Evolutionary conservation across 2,329 filamentous ascomycete species (phyloP), one percentile per base, ranked within the genome.

Genomic region (Penicillium sp.): DNA sequence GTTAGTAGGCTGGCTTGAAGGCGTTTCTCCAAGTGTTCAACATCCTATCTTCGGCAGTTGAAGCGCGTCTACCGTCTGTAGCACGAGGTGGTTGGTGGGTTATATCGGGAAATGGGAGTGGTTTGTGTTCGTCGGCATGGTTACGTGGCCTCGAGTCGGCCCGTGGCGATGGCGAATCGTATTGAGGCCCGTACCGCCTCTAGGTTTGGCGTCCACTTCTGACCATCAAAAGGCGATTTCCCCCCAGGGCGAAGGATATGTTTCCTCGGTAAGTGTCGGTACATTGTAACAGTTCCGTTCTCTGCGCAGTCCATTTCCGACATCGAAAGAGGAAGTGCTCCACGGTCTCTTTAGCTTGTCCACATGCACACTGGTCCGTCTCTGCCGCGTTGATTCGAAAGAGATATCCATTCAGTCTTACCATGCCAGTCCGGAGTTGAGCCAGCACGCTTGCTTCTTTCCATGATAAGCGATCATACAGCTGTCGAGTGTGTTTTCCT

Each of bases 21-120:
- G 62, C 61, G 60, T 63, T 72, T 71, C 67, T 70, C 52, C 59
- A 73, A 72, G 67, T 71, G 61, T 72, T 72, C 62, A 70, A 68
- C 60, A 67, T 73, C 67, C 68, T 70, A 71, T 70, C 55, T 48
- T 71, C 66, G 57, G 66, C 65, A 70, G 66, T 66, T 71, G 65
- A 73, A 72, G 69, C 66, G 63, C 64, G 64, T 67, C 68, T 63
- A 69, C 65, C 59, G 39, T 67, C 13, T 61, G 41, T 63, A 52
- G 55, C 64, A 71, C 61, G 49, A 68, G 68, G 59, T 67, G 54
- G 56, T 63, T n/a, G n/a, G n/a, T n/a, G n/a, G n/a, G n/a, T n/a
- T n/a, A n/a, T n/a, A n/a, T n/a, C n/a, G n/a, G n/a, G n/a, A n/a
- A n/a, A n/a, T n/a, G n/a, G n/a, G n/a, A n/a, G n/a, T n/a, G n/a